phyloP scores from a whole-genome alignment of 108 stramenopile genomes.

The Aurantiochytrium sp. region DNA sequence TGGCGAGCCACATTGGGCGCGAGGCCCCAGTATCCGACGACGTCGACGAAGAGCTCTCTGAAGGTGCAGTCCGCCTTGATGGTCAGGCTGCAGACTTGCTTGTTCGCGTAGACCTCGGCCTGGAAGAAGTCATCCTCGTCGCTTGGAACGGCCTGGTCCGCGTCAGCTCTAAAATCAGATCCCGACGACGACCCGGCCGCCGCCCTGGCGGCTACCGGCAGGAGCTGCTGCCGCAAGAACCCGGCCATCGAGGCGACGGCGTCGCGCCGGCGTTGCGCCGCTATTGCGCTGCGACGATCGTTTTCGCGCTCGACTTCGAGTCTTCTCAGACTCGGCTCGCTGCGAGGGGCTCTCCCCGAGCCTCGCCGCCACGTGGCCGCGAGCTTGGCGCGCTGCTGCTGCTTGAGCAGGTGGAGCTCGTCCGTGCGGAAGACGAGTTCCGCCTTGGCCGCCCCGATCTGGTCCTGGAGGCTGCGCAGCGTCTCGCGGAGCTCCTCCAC shows the following conservation, averaged over 20 bases:
- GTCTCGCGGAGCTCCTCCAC: background rate
- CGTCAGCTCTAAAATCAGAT: too few relatives aligned
- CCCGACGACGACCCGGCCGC: too few relatives aligned
- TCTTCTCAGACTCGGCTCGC: background rate
- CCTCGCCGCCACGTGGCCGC: background rate
- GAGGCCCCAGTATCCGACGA: background rate
- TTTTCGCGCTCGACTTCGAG: background rate
- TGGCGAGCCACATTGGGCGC: background rate
- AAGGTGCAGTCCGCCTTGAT: background rate
- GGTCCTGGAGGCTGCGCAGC: background rate
- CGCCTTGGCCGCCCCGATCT: background rate
- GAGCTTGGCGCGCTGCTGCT: background rate
- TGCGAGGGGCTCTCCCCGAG: background rate
- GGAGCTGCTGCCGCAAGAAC: background rate
- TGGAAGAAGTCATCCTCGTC: background rate
- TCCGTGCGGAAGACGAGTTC: background rate
- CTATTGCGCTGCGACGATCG: too few relatives aligned
- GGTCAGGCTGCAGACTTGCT: background rate
- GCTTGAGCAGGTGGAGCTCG: background rate
- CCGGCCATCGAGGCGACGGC: background rate
- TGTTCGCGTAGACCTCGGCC: background rate
- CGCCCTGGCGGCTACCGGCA: background rate
- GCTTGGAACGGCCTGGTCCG: too few relatives aligned
- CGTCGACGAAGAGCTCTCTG: background rate
- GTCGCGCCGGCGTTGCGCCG: background rate